phyloP scores from a whole-genome alignment of 192 early-diverging fungal genomes.

The Backusella circina region DNA sequence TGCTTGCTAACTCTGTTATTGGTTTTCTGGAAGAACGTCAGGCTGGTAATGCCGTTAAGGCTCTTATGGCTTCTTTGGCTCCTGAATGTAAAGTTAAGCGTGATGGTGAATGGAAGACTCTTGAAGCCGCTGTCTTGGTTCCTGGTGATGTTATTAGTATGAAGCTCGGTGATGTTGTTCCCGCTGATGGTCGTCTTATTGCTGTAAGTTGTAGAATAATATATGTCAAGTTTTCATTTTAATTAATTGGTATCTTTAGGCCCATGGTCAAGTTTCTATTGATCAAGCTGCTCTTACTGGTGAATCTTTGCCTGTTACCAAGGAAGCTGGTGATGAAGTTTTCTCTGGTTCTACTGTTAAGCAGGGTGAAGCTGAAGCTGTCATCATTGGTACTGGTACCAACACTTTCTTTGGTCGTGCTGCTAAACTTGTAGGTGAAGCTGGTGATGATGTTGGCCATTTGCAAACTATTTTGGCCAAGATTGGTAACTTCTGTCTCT shows the following conservation, averaged over 20 bases:
- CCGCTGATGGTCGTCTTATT: slow-evolving; percentile 83
- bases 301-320: slow-evolving; percentile 68
- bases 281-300: slow-evolving; percentile 72
- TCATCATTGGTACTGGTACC: slow-evolving; percentile 72
- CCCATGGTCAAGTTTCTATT: slow-evolving; percentile 53
- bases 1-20: slow-evolving; percentile 81
- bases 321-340: slow-evolving; percentile 65
- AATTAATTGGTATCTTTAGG: slow-evolving; percentile 10
- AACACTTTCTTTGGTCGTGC: slow-evolving; percentile 83
- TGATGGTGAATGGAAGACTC: slow-evolving; percentile 71
- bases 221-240: background rate
- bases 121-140: slow-evolving; percentile 73
- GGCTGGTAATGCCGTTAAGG: slow-evolving; percentile 87
- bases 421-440: slow-evolving; percentile 68
- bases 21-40: slow-evolving; percentile 88
- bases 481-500: slow-evolving; percentile 76
- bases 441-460: slow-evolving; percentile 69
- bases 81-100: slow-evolving; percentile 85
- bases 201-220: slow-evolving; percentile 38
- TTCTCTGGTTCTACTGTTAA: slow-evolving; percentile 78
- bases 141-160: slow-evolving; percentile 86
- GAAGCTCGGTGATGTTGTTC: slow-evolving; percentile 83
- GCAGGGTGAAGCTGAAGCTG: slow-evolving; percentile 73
- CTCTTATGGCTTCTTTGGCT: slow-evolving; percentile 84
- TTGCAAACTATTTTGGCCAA: slow-evolving; percentile 69